A percentile compares a stretch with the other conserved stretches of the same genome.
Conservation (phyloP, 2,329 filamentous ascomycete species). For the Exophiala sp. region DNA sequence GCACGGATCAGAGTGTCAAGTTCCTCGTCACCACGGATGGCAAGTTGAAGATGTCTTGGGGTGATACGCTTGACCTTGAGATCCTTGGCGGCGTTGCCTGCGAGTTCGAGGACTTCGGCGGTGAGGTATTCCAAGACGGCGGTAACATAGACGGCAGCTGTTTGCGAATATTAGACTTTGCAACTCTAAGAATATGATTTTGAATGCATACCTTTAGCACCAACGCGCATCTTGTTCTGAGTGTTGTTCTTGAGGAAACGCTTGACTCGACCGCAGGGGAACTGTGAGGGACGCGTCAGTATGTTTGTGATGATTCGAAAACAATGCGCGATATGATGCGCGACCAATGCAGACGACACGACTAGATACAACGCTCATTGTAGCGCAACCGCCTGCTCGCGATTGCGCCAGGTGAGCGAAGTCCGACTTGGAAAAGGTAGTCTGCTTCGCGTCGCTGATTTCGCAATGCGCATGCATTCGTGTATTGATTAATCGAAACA, state of each 20-base stretch:
- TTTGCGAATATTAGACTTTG: constrained; percentile 19
- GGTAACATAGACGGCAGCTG: constrained; percentile 93
- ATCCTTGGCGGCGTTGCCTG: constrained; percentile 98
- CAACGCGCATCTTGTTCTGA: constrained; percentile 99
- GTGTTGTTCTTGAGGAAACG: constrained; percentile 99
- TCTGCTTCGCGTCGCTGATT: too few relatives aligned
- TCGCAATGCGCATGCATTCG: not conserved
- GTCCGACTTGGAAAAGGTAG: too few relatives aligned
- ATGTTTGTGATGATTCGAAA: not conserved
- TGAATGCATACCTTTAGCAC: constrained; percentile 66
- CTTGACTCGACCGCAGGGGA: constrained; percentile 99
- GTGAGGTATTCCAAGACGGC: constrained; percentile 98
- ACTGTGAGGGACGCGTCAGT: constrained; percentile 53
- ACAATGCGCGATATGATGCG: not conserved
- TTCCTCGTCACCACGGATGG: constrained; percentile 97
- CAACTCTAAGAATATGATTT: not conserved
- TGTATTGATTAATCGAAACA: constrained; percentile 5
- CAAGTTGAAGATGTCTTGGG: constrained; percentile 92
- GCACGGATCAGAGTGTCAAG: constrained; percentile 95
- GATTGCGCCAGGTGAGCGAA: constrained; percentile 12
- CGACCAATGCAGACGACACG: not conserved
- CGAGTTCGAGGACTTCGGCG: constrained; percentile 94
- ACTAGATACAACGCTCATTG: not conserved
- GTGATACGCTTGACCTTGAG: constrained; percentile 99
- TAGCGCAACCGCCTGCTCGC: constrained; percentile 1